Conservation (phyloP, 140 eudicot species). For the Senecio squalidus region DNA sequence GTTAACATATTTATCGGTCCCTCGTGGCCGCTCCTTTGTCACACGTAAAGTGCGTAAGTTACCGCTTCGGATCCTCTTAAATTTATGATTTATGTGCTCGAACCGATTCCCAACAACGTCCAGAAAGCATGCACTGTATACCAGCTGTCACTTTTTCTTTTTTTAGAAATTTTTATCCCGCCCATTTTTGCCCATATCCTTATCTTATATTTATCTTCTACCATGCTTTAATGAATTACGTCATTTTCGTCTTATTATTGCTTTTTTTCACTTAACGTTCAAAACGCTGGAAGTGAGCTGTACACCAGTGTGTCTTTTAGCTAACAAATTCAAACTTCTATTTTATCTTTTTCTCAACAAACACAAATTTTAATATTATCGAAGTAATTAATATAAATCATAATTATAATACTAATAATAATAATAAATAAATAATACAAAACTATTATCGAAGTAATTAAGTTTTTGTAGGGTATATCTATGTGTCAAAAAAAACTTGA, state of each 20-base stretch:
- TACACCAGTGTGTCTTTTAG: neutral
- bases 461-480: no score
- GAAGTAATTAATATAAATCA: no score
- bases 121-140: neutral
- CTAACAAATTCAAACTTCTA: no score
- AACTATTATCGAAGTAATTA: no score
- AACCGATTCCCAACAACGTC: no score
- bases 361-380: no score
- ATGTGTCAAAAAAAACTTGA: no score
- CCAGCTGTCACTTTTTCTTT: neutral
- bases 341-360: no score
- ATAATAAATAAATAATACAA: no score
- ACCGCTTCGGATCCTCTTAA: slow-evolving; percentile 5
- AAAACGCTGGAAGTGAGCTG: slow-evolving; percentile 3
- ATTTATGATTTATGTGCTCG: no score
- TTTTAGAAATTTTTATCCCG: neutral
- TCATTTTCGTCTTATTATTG: neutral
- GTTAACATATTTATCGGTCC: neutral
- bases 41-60: neutral
- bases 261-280: neutral
- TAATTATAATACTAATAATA: no score
- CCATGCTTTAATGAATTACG: neutral
- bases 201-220: neutral
- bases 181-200: neutral
- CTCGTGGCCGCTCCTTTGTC: slow-evolving; percentile 1